phyloP scores from a whole-genome alignment of 108 stramenopile species.

The Cyclostephanos invisitatus region DNA sequence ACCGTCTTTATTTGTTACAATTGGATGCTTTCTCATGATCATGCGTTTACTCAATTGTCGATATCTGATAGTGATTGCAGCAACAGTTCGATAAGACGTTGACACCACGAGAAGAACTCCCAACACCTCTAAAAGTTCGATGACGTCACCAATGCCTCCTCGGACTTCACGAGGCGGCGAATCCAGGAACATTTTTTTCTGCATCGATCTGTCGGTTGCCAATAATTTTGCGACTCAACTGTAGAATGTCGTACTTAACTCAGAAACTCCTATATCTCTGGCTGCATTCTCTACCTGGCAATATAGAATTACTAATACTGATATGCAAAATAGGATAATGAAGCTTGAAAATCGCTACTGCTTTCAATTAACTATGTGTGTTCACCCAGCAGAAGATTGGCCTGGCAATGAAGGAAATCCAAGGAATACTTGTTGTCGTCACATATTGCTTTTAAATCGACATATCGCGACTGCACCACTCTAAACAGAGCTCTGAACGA shows the following conservation, averaged over 20 bases:
- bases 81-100: no score
- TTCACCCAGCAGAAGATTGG: conserved; percentile 38
- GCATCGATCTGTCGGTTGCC: no score
- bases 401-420: conserved; percentile 77
- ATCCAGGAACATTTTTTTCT: no score
- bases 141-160: no score
- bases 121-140: no score
- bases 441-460: conserved; percentile 76
- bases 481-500: conserved; percentile 80
- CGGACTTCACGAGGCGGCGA: no score
- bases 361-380: neutral
- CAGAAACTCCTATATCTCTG: no score
- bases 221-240: no score
- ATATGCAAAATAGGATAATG: neutral
- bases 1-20: neutral
- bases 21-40: neutral
- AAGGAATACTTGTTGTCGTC: conserved; percentile 81
- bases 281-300: neutral
- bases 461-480: conserved; percentile 66
- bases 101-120: no score
- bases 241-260: no score
- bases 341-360: neutral
- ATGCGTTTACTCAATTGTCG: neutral
- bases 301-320: neutral
- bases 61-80: no score